Conservation (phyloP, 306 rosid genomes). For the Malus domestica region DNA sequence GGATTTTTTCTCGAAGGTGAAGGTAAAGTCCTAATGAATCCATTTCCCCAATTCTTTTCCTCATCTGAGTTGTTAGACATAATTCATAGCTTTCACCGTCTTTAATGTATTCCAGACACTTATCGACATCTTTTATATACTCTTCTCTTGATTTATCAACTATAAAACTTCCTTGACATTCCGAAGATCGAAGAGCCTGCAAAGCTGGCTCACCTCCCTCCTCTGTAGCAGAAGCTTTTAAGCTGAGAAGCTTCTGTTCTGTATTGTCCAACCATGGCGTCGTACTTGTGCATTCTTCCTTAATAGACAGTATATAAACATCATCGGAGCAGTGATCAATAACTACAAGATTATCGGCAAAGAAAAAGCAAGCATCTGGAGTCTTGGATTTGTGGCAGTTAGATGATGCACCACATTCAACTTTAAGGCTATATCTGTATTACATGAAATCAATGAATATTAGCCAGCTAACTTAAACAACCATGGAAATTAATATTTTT, state of each 20-base stretch:
- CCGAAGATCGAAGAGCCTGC: conserved; percentile 20
- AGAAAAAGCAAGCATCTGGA: conserved; percentile 97
- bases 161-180: conserved; percentile 37
- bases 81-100: conserved; percentile 96
- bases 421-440: conserved; percentile 88
- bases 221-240: conserved; percentile 33
- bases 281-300: conserved; percentile 34
- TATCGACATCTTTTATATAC: conserved; percentile 63
- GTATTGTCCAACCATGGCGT: conserved; percentile 68
- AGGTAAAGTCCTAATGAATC: conserved; percentile 70
- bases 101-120: conserved; percentile 73
- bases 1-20: conserved; percentile 85
- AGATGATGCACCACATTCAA: conserved; percentile 62
- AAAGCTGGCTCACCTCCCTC: conserved; percentile 25
- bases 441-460: conserved; percentile 13
- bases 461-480: neutral
- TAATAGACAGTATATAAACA: conserved; percentile 71
- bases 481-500: neutral
- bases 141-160: conserved; percentile 69
- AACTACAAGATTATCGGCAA: conserved; percentile 76
- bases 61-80: conserved; percentile 91
- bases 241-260: conserved; percentile 58
- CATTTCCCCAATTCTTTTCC: conserved; percentile 46
- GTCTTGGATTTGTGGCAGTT: conserved; percentile 71
- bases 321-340: conserved; percentile 75